These are phyloP conservation scores for Lecanicillium sp. DNA, from an alignment of 2,329 filamentous ascomycete genomes.

Conservation along the genomic window DNA sequence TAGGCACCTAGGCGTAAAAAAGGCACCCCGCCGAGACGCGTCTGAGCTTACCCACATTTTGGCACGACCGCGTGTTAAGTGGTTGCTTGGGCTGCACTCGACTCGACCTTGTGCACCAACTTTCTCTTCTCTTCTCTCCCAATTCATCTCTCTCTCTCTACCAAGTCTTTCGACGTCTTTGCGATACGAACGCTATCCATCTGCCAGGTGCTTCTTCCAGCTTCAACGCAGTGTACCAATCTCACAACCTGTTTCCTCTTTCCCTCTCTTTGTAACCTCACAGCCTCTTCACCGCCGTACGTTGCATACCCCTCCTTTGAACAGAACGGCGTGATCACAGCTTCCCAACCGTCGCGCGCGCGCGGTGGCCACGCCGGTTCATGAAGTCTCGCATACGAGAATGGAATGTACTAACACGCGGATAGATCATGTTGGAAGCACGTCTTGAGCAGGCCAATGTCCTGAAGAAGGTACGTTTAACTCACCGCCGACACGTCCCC, in stretches of 20 bases:
- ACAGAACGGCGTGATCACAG: too few relatives aligned
- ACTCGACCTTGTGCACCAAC: background rate
- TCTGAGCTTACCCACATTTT: conserved; percentile 17
- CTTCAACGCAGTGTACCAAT: too few relatives aligned
- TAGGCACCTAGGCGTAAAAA: too few relatives aligned
- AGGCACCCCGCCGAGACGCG: conserved; percentile 23
- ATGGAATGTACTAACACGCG: background rate
- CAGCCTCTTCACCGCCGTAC: background rate
- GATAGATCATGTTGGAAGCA: conserved; percentile 78
- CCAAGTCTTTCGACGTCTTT: conserved; percentile 1
- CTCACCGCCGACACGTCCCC: background rate
- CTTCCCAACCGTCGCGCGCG: too few relatives aligned
- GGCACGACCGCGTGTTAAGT: conserved; percentile 25
- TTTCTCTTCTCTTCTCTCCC: conserved; percentile 10
- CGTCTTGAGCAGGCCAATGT: conserved; percentile 88
- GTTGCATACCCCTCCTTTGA: background rate
- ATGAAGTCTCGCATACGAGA: background rate
- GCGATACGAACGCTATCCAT: conserved; percentile 1
- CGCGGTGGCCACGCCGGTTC: too few relatives aligned
- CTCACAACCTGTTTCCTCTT: conserved; percentile 3
- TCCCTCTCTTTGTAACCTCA: background rate
- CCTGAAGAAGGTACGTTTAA: conserved; percentile 77
- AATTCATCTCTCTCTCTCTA: background rate
- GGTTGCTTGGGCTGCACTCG: conserved; percentile 17
- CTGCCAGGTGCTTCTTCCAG: background rate